Percentiles rank a stretch among this genome's conserved stretches.
Conservation (phyloP, 139 green algal genomes). For the Coelastrella sp. region DNA sequence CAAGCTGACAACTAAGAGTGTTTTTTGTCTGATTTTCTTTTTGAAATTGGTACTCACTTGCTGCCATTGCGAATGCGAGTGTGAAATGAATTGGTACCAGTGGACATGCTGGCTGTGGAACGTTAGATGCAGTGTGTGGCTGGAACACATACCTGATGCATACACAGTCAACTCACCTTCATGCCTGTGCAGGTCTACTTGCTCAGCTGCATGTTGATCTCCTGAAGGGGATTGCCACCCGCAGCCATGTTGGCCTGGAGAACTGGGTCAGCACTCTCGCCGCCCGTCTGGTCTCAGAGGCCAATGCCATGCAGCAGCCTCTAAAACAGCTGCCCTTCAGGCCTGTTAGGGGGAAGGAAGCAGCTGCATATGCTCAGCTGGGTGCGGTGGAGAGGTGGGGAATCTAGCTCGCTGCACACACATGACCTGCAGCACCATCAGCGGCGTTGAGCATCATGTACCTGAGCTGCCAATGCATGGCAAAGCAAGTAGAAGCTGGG, state of each 20-base stretch:
- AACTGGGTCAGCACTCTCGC: slow-evolving; percentile 44
- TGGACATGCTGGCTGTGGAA: no score
- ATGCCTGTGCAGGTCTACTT: slow-evolving; percentile 25
- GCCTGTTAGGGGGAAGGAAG: slow-evolving; percentile 32
- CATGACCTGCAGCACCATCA: no score
- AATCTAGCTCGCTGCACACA: no score
- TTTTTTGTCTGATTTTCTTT: no score
- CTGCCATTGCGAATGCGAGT: no score
- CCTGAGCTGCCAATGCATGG: no score
- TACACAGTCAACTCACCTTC: neutral
- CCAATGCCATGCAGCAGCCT: slow-evolving; percentile 14
- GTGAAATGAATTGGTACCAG: no score
- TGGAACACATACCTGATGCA: neutral
- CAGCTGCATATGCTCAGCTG: slow-evolving; percentile 29
- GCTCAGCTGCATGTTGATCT: slow-evolving; percentile 37
- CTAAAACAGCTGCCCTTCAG: slow-evolving; percentile 37
- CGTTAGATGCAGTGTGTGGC: no score
- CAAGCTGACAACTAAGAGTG: no score
- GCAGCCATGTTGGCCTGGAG: slow-evolving; percentile 15
- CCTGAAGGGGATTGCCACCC: slow-evolving; percentile 34
- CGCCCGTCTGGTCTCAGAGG: slow-evolving; percentile 14
- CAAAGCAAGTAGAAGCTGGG: slow-evolving; percentile 56
- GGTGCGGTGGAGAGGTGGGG: slow-evolving; percentile 21
- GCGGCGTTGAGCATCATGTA: no score
- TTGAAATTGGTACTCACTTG: no score